Percentiles rank a stretch among this genome's conserved stretches.
These are phyloP conservation scores for Apiospora koreana DNA, from an alignment of 2,329 filamentous ascomycete genomes.

Conservation along the genomic window DNA sequence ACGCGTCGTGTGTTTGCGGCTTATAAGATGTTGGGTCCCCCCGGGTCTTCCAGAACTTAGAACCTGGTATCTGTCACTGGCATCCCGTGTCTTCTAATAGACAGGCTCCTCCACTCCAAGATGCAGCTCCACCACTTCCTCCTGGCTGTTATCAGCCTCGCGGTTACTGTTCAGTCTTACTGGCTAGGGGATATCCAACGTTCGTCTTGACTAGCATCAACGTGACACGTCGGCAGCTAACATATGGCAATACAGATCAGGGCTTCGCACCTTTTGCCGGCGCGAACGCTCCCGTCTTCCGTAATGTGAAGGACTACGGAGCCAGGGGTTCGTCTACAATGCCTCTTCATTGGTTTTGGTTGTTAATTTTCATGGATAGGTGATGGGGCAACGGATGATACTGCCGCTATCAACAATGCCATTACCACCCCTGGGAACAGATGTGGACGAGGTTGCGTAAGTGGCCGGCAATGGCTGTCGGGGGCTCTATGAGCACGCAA, in stretches of 20 bases:
- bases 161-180: conserved; percentile 32
- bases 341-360: neutral
- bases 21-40: neutral
- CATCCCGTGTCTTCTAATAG: neutral
- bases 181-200: conserved; percentile 33
- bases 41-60: neutral
- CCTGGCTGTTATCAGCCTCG: conserved; percentile 30
- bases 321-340: conserved; percentile 38
- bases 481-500: neutral
- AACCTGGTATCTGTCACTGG: neutral
- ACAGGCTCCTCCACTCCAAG: conserved; percentile 14
- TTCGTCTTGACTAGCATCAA: conserved; percentile 16
- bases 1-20: neutral
- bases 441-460: conserved; percentile 44
- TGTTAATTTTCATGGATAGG: conserved; percentile 27
- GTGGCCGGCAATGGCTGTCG: conserved; percentile 16
- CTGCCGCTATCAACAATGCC: conserved; percentile 46
- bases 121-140: conserved; percentile 33
- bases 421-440: conserved; percentile 41
- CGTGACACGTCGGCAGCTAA: conserved; percentile 13
- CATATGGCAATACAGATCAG: conserved; percentile 33
- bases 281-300: conserved; percentile 41
- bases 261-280: conserved; percentile 44
- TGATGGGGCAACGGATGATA: conserved; percentile 47
- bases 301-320: conserved; percentile 50